phyloP scores from a whole-genome alignment of 805 yeast species.

The Ogataea methanolica region DNA sequence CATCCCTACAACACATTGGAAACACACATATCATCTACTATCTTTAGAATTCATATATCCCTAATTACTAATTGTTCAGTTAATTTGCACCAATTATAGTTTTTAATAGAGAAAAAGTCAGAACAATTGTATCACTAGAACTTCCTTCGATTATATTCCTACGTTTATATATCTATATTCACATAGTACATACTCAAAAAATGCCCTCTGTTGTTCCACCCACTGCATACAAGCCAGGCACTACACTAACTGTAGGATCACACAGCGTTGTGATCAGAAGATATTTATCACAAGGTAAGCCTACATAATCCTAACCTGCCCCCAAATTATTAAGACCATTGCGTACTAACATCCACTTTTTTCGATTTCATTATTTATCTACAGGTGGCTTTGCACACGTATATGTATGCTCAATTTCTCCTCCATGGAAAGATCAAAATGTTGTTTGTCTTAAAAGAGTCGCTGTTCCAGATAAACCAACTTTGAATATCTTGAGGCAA shows the following conservation, averaged over 20 bases:
- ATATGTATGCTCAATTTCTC: slow-evolving; percentile 69
- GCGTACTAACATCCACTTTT: background rate
- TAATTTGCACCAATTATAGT: too few relatives aligned
- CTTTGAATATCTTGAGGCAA: slow-evolving; percentile 76
- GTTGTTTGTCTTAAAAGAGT: slow-evolving; percentile 89
- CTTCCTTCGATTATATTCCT: too few relatives aligned
- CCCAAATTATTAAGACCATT: background rate
- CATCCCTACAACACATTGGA: too few relatives aligned
- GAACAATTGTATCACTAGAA: too few relatives aligned
- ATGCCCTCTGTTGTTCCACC: slow-evolving; percentile 37
- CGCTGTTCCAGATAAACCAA: slow-evolving; percentile 87
- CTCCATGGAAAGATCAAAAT: slow-evolving; percentile 48
- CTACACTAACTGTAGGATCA: slow-evolving; percentile 75
- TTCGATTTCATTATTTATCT: background rate
- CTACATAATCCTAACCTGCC: background rate
- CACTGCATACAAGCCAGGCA: slow-evolving; percentile 69
- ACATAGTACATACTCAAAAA: too few relatives aligned
- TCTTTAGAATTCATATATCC: too few relatives aligned
- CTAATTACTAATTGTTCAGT: too few relatives aligned
- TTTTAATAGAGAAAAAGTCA: too few relatives aligned
- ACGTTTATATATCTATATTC: too few relatives aligned
- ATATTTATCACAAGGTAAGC: slow-evolving; percentile 72
- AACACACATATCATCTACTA: too few relatives aligned
- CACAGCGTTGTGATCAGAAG: slow-evolving; percentile 65
- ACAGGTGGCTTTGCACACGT: slow-evolving; percentile 92